A percentile compares a stretch with the other conserved stretches of the same genome.
These are phyloP conservation scores for Candida xiaguanensis DNA, from an alignment of 805 yeast species.

Conservation along the genomic window DNA sequence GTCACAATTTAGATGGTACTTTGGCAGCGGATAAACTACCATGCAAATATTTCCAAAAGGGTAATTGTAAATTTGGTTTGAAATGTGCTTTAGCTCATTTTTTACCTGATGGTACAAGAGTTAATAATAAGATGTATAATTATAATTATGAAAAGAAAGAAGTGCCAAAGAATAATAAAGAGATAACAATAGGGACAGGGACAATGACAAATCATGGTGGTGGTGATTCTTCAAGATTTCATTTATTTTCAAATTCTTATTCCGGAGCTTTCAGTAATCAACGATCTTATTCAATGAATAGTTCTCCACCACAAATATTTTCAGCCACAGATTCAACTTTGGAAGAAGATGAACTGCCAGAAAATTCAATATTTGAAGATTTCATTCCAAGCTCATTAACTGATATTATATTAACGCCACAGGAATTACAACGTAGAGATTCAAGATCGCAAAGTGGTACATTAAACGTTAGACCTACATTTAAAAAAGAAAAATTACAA, in stretches of 20 bases:
- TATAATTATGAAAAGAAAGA: not conserved
- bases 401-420: slow-evolving; percentile 76
- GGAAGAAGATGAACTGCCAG: slow-evolving; percentile 9
- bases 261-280: slow-evolving; percentile 5
- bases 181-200: too few species aligned
- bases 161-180: not conserved
- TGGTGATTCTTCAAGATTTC: not conserved
- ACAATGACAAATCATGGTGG: too few species aligned
- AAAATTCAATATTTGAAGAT: slow-evolving; percentile 44
- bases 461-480: slow-evolving; percentile 30
- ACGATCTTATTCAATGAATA: slow-evolving; percentile 5
- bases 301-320: slow-evolving; percentile 6
- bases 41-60: slow-evolving; percentile 92
- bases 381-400: slow-evolving; percentile 77
- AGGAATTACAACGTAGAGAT: slow-evolving; percentile 65
- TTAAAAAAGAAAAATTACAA: slow-evolving; percentile 14
- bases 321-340: slow-evolving; percentile 7
- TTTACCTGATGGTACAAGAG: slow-evolving; percentile 82
- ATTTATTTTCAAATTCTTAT: slow-evolving; percentile 8
- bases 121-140: slow-evolving; percentile 43
- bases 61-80: slow-evolving; percentile 93
- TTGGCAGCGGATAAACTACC: slow-evolving; percentile 53
- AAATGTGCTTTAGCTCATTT: slow-evolving; percentile 94
- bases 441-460: slow-evolving; percentile 54
- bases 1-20: slow-evolving; percentile 66